These are phyloP conservation scores for Ogataea polymorpha DNA, from an alignment of 805 yeast species.

Conservation along the genomic window DNA sequence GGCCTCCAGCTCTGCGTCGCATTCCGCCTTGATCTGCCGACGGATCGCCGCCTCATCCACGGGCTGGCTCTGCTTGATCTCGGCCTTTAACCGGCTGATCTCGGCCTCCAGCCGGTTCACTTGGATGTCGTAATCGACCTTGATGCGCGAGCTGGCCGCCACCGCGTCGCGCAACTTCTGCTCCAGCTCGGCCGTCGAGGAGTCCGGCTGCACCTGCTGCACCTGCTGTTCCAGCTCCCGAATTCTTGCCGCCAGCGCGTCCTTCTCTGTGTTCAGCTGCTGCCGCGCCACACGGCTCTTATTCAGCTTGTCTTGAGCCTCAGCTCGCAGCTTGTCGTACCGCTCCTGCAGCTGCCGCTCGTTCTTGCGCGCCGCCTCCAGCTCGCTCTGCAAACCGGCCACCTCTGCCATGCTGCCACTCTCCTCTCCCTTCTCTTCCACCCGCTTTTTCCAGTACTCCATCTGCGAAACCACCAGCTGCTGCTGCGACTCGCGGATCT, in stretches of 20 bases:
- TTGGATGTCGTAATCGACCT: slow-evolving; percentile 17
- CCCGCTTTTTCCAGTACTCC: slow-evolving; percentile 55
- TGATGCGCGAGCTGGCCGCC: slow-evolving; percentile 14
- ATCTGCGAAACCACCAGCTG: slow-evolving; percentile 48
- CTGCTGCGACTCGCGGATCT: slow-evolving; percentile 49
- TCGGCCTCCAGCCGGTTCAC: slow-evolving; percentile 16
- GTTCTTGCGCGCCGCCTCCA: slow-evolving; percentile 15
- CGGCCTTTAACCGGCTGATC: slow-evolving; percentile 15
- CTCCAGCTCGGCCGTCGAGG: not conserved
- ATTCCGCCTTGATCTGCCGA: slow-evolving; percentile 26
- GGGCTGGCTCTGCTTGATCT: slow-evolving; percentile 10
- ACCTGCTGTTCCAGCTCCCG: slow-evolving; percentile 17
- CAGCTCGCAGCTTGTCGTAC: slow-evolving; percentile 30
- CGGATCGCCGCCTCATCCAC: slow-evolving; percentile 24
- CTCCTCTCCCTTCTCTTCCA: slow-evolving; percentile 38
- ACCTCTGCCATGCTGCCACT: slow-evolving; percentile 17
- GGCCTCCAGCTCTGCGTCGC: slow-evolving; percentile 32
- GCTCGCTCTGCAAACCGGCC: slow-evolving; percentile 20
- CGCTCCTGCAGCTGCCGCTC: slow-evolving; percentile 20
- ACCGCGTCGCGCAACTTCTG: slow-evolving; percentile 9
- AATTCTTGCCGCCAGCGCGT: slow-evolving; percentile 12
- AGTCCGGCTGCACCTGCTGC: not conserved
- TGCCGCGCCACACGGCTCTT: slow-evolving; percentile 25
- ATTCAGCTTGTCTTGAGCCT: slow-evolving; percentile 32
- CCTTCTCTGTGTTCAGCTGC: slow-evolving; percentile 17